Percentiles rank a stretch among this genome's conserved stretches.
Conservation (phyloP, 176 grass and related monocot genomes). For the Poa annua region DNA sequence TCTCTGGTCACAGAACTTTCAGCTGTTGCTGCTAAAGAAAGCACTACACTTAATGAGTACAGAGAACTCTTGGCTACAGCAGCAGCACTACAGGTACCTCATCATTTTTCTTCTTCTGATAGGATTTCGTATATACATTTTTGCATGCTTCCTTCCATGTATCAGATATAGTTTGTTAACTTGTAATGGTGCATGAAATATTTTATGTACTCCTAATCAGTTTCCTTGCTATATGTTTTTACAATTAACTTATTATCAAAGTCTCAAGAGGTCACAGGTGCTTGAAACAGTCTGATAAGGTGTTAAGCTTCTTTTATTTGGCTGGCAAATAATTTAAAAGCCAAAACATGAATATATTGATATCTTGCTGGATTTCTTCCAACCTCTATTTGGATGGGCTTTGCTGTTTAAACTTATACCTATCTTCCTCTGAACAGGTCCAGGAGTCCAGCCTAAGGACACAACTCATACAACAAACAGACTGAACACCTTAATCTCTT, state of each 20-base stretch:
- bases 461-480: conserved; percentile 72
- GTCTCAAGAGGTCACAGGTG: not conserved
- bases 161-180: conserved; percentile 11
- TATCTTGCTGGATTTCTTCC: not conserved
- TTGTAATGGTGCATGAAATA: not conserved
- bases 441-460: conserved; percentile 88
- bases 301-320: too few relatives aligned
- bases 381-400: not conserved
- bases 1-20: conserved; percentile 85
- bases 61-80: conserved; percentile 74
- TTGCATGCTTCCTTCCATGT: not conserved
- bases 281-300: not conserved
- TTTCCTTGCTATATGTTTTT: not conserved
- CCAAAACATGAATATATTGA: not conserved
- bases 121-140: not conserved
- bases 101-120: conserved; percentile 23
- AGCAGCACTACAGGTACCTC: conserved; percentile 68
- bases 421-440: conserved; percentile 59
- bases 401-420: not conserved
- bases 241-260: not conserved
- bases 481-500: conserved; percentile 49
- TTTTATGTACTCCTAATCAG: conserved; percentile 2
- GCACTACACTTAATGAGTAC: conserved; percentile 69
- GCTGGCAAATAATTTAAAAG: too few relatives aligned
- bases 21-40: conserved; percentile 74